Conservation (phyloP, 352 stramenopile species). For the Globisporangium cystogenes region DNA sequence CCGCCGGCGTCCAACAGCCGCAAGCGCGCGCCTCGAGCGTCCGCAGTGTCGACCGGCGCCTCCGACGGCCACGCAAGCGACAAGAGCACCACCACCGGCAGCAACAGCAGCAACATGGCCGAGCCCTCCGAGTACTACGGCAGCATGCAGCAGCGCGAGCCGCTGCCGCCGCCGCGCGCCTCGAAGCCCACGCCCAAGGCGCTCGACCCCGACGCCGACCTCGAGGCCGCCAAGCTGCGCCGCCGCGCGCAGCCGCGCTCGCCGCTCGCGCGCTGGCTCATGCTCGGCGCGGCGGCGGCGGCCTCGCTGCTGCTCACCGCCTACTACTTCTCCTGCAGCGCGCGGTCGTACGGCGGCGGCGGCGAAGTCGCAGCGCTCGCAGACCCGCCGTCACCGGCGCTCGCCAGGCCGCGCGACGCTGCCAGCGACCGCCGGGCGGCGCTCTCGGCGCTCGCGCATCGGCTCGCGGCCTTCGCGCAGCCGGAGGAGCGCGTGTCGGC, state of each 20-base stretch:
- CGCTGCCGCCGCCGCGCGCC: neutral
- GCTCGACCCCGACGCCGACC: neutral
- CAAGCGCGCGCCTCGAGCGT: constrained; percentile 5
- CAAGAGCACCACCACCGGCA: neutral
- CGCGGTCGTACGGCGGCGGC: neutral
- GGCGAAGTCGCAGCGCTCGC: neutral
- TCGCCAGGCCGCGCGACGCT: neutral
- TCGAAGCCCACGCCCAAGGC: neutral
- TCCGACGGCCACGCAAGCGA: neutral
- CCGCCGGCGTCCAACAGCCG: constrained; percentile 9
- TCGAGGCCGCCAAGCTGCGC: constrained; percentile 1
- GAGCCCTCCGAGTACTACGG: constrained; percentile 13
- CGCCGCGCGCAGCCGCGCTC: neutral
- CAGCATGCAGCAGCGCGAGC: constrained; percentile 12
- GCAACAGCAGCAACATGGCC: constrained; percentile 4
- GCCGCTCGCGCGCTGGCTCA: constrained; percentile 11
- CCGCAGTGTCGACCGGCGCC: neutral
- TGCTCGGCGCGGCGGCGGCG: neutral
- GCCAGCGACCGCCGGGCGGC: neutral
- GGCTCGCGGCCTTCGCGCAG: constrained; percentile 30
- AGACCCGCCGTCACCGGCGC: neutral
- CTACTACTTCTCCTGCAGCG: constrained; percentile 3
- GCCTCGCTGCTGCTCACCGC: constrained; percentile 8
- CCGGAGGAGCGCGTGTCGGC: constrained; percentile 30
- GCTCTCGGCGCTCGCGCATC: constrained; percentile 19